phyloP scores from a whole-genome alignment of 495 filamentous ascomycete species.

The Annulohypoxylon nitens region DNA sequence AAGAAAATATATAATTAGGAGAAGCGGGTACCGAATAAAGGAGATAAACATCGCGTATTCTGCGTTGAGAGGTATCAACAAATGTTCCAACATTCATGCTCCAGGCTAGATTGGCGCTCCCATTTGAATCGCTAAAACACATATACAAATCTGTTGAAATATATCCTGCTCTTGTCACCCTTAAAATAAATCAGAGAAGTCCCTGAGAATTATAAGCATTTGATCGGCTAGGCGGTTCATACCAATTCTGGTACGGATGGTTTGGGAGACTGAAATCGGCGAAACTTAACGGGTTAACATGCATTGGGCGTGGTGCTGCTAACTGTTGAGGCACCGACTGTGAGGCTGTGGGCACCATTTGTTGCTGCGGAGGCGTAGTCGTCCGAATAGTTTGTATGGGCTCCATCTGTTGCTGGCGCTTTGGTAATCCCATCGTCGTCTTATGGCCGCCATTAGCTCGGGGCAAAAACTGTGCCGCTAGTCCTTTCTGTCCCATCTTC shows the following conservation, averaged over 20 bases:
- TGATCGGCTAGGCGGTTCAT: constrained; percentile 62
- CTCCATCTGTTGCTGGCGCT: constrained; percentile 47
- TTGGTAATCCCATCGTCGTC: constrained; percentile 26
- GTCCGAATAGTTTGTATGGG: constrained; percentile 40
- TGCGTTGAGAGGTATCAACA: constrained; percentile 28
- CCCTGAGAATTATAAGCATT: constrained; percentile 44
- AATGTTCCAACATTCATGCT: constrained; percentile 6
- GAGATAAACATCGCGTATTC: constrained; percentile 31
- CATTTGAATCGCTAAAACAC: background rate
- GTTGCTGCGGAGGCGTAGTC: constrained; percentile 42
- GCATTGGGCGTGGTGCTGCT: constrained; percentile 54
- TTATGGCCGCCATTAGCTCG: constrained; percentile 21
- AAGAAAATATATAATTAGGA: constrained; percentile 23
- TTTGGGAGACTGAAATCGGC: constrained; percentile 80
- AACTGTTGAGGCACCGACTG: constrained; percentile 42
- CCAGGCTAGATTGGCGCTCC: background rate
- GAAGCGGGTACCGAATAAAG: constrained; percentile 6
- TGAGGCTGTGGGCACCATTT: constrained; percentile 46
- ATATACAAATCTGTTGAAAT: constrained; percentile 29
- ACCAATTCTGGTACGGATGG: constrained; percentile 80
- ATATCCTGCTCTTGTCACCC: background rate
- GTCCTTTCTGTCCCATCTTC: constrained; percentile 51
- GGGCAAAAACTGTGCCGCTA: constrained; percentile 42
- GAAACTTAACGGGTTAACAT: constrained; percentile 73
- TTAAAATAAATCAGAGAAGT: constrained; percentile 32